These are phyloP conservation scores for Solidago caesia DNA, from an alignment of 129 eudicot species.

Conservation along the genomic window DNA sequence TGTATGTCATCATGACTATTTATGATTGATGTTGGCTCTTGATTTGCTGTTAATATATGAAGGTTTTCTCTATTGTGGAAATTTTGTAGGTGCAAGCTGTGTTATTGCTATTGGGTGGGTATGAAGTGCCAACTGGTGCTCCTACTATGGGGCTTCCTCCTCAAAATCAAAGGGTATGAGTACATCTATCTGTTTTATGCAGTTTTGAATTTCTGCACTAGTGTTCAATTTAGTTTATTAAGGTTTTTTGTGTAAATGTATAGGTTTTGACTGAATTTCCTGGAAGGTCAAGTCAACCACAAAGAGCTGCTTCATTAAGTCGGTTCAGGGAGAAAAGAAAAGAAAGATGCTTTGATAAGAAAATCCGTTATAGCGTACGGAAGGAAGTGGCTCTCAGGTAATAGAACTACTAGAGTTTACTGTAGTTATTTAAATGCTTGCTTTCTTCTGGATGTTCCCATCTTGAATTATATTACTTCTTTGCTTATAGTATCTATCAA, in stretches of 20 bases:
- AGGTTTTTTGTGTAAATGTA: slow-evolving; percentile 1
- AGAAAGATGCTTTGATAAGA: slow-evolving; percentile 92
- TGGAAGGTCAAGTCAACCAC: slow-evolving; percentile 76
- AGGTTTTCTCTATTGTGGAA: neutral
- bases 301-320: slow-evolving; percentile 88
- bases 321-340: slow-evolving; percentile 93
- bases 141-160: slow-evolving; percentile 62
- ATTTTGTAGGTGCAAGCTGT: slow-evolving; percentile 88
- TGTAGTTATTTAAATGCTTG: neutral
- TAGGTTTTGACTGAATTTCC: slow-evolving; percentile 65
- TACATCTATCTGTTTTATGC: slow-evolving; percentile 3
- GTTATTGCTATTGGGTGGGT: slow-evolving; percentile 88
- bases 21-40: slow-evolving; percentile 4
- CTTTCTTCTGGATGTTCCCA: neutral
- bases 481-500: slow-evolving; percentile 11
- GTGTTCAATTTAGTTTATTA: slow-evolving; percentile 10
- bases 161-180: slow-evolving; percentile 70
- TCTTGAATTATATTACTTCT: neutral
- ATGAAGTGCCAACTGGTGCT: slow-evolving; percentile 78
- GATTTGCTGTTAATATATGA: slow-evolving; percentile 15
- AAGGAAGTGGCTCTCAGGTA: slow-evolving; percentile 98
- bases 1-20: neutral
- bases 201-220: slow-evolving; percentile 8
- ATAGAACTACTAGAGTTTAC: neutral
- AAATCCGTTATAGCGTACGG: slow-evolving; percentile 86